phyloP scores from a whole-genome alignment of 768 basidiomycete genomes.

The Tylopilus felleus region DNA sequence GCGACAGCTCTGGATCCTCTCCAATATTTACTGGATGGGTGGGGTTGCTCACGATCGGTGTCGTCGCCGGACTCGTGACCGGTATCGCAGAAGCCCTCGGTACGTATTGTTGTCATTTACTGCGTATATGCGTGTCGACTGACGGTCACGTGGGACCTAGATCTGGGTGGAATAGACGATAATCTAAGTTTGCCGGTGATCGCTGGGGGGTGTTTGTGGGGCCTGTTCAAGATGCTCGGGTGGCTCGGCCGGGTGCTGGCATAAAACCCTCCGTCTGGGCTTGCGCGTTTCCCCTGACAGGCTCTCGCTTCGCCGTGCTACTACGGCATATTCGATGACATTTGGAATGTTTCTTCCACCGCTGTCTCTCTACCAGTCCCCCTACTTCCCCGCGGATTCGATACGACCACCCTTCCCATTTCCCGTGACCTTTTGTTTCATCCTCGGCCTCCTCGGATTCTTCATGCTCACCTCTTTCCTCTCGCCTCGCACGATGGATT shows the following conservation, averaged over 20 bases:
- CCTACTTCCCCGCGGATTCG: background rate
- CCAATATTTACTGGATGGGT: slow-evolving; percentile 27
- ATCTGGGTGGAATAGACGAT: slow-evolving; percentile 82
- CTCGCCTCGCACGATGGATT: background rate
- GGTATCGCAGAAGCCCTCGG: slow-evolving; percentile 89
- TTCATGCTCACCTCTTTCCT: background rate
- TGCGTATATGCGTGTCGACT: slow-evolving; percentile 3
- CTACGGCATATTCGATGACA: background rate
- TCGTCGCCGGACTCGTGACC: slow-evolving; percentile 72
- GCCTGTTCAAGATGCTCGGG: slow-evolving; percentile 43
- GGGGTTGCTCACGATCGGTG: slow-evolving; percentile 54
- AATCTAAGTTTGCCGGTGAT: slow-evolving; percentile 89
- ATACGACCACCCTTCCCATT: background rate
- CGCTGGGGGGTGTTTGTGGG: slow-evolving; percentile 70
- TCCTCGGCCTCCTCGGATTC: background rate
- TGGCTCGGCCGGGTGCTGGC: slow-evolving; percentile 29
- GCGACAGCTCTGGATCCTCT: background rate
- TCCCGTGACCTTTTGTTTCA: background rate
- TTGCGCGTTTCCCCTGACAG: background rate
- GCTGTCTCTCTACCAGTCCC: too few relatives aligned
- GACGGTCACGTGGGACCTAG: slow-evolving; percentile 36
- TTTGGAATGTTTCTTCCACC: background rate
- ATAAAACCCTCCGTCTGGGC: background rate
- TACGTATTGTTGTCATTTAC: slow-evolving; percentile 40
- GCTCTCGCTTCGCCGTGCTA: background rate